Conservation (phyloP, 2,329 filamentous ascomycete genomes). For the Pleurostoma richardsiae region DNA sequence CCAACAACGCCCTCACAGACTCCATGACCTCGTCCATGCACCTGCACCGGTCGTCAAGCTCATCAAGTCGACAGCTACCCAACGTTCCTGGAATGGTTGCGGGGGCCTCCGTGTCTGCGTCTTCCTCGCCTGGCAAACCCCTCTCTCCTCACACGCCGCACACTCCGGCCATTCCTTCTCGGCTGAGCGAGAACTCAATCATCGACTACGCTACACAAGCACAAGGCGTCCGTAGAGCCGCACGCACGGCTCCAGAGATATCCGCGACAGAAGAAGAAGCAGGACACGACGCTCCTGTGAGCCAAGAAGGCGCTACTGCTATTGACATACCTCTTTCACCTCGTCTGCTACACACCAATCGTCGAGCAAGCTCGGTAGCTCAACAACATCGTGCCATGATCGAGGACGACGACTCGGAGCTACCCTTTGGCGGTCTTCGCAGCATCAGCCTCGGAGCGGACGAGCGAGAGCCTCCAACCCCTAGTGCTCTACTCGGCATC, state of each 20-base stretch:
- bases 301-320: conserved; percentile 53
- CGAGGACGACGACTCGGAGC: conserved; percentile 57
- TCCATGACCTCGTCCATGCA: conserved; percentile 89
- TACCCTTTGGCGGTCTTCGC: conserved; percentile 55
- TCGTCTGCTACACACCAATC: conserved; percentile 44
- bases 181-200: conserved; percentile 88
- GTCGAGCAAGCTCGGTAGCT: conserved; percentile 66
- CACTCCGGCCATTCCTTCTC: conserved; percentile 86
- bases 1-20: conserved; percentile 82
- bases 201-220: conserved; percentile 53
- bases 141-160: conserved; percentile 88
- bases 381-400: conserved; percentile 52
- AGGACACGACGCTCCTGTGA: conserved; percentile 28
- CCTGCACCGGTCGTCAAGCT: conserved; percentile 75
- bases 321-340: conserved; percentile 73
- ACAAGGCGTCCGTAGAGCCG: conserved; percentile 14
- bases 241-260: conserved; percentile 18
- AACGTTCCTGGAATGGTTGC: conserved; percentile 63
- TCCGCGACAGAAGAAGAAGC: conserved; percentile 21
- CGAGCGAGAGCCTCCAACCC: conserved; percentile 57
- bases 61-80: conserved; percentile 56
- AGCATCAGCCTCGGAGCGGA: conserved; percentile 65
- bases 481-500: conserved; percentile 56
- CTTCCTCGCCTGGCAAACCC: conserved; percentile 85
- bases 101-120: conserved; percentile 73